phyloP scores from a whole-genome alignment of 768 basidiomycete species.

The Boletus fagicola region DNA sequence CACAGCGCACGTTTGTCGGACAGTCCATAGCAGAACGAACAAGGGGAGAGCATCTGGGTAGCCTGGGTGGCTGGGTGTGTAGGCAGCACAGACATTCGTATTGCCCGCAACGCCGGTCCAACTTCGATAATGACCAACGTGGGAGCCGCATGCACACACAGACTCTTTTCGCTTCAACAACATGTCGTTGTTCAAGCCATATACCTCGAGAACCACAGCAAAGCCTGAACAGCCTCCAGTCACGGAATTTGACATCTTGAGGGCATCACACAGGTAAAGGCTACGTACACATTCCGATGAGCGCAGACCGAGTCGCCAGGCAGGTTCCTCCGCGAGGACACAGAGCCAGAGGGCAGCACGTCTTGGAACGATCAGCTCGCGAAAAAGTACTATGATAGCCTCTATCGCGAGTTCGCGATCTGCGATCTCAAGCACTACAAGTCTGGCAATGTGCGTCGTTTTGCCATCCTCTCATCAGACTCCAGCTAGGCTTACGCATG shows the following conservation, averaged over 20 bases:
- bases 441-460: conserved; percentile 68
- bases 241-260: conserved; percentile 76
- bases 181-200: conserved; percentile 18
- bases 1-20: no score
- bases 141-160: neutral
- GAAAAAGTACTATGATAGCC: conserved; percentile 79
- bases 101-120: no score
- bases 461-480: neutral
- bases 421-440: conserved; percentile 97
- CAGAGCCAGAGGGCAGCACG: conserved; percentile 14
- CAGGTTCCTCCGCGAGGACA: conserved; percentile 74
- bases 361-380: conserved; percentile 86
- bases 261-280: conserved; percentile 63
- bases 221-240: neutral
- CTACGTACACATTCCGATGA: neutral
- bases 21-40: no score
- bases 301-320: neutral
- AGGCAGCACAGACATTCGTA: no score
- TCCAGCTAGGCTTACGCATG: neutral
- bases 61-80: no score
- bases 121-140: neutral
- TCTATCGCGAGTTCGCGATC: conserved; percentile 90
- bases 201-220: conserved; percentile 6
- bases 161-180: neutral
- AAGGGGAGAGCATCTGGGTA: no score